Evolutionary conservation across 2,329 filamentous ascomycete genomes (phyloP).

Genomic region (Colletotrichum destructivum): DNA sequence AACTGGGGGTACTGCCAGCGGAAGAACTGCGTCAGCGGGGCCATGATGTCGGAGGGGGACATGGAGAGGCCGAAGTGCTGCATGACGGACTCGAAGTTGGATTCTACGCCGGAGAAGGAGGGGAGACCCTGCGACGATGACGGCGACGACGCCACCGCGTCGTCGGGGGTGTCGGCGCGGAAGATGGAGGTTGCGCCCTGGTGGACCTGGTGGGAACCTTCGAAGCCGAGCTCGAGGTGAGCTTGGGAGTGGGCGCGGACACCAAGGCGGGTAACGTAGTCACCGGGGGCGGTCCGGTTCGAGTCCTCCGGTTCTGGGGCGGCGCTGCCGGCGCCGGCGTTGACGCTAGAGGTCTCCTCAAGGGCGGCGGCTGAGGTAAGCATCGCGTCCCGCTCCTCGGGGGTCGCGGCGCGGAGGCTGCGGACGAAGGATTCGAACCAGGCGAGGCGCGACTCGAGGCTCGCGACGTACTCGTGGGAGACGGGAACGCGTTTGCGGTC

Average conservation of each 20-base stretch:
- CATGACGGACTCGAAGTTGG: slow-evolving; percentile 43
- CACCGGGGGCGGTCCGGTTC: not conserved
- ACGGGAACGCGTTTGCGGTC: slow-evolving; percentile 39
- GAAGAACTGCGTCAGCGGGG: slow-evolving; percentile 47
- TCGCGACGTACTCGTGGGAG: slow-evolving; percentile 36
- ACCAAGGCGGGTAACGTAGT: slow-evolving; percentile 13
- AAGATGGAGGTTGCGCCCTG: slow-evolving; percentile 49
- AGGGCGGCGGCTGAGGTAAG: slow-evolving; percentile 35
- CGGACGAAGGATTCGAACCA: slow-evolving; percentile 43
- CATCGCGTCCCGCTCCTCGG: slow-evolving; percentile 30
- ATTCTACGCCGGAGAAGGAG: slow-evolving; percentile 29
- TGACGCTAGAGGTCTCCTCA: not conserved
- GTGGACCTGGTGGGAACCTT: slow-evolving; percentile 42
- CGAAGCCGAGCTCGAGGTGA: slow-evolving; percentile 28
- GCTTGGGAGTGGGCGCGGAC: slow-evolving; percentile 10
- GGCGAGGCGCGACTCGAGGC: slow-evolving; percentile 39
- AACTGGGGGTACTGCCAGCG: slow-evolving; percentile 51
- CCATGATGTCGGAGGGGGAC: slow-evolving; percentile 42
- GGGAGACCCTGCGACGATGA: not conserved
- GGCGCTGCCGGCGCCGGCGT: too few species aligned
- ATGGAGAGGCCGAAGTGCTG: slow-evolving; percentile 47
- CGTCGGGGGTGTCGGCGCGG: slow-evolving; percentile 30
- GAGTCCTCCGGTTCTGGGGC: not conserved
- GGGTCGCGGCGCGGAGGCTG: slow-evolving; percentile 26
- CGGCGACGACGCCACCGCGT: too few species aligned